Percentiles rank a stretch among this genome's conserved stretches.
Conservation (phyloP, 805 yeast species). For the Wickerhamiella hasegawae region DNA sequence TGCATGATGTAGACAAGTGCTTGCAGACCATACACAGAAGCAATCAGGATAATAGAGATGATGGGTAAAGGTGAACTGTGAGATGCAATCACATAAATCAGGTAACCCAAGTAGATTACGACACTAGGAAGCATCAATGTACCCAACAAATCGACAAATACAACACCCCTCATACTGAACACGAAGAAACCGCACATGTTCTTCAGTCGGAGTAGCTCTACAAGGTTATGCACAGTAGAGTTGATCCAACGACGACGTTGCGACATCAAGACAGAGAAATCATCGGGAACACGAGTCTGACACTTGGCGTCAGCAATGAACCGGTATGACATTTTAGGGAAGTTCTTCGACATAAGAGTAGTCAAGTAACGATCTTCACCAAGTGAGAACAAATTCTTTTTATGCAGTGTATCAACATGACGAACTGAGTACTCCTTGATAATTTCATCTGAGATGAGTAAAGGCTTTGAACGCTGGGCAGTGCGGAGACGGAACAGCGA, state of each 20-base stretch:
- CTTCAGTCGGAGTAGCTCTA: slow-evolving; percentile 37
- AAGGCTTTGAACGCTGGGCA: slow-evolving; percentile 35
- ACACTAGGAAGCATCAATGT: slow-evolving; percentile 46
- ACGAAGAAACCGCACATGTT: slow-evolving; percentile 49
- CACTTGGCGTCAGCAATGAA: slow-evolving; percentile 45
- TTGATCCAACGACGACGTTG: slow-evolving; percentile 79
- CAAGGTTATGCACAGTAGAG: slow-evolving; percentile 46
- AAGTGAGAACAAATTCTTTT: slow-evolving; percentile 40
- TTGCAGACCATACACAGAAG: slow-evolving; percentile 41
- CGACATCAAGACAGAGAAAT: slow-evolving; percentile 82
- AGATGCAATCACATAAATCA: slow-evolving; percentile 34
- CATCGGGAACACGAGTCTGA: slow-evolving; percentile 42
- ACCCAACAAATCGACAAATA: slow-evolving; percentile 40
- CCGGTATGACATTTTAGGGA: slow-evolving; percentile 37
- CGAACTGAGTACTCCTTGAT: slow-evolving; percentile 40
- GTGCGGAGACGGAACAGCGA: slow-evolving; percentile 34
- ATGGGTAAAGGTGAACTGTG: slow-evolving; percentile 34
- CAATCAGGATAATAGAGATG: slow-evolving; percentile 41
- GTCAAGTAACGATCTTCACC: slow-evolving; percentile 49
- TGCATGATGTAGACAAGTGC: slow-evolving; percentile 36
- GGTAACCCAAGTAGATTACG: slow-evolving; percentile 35
- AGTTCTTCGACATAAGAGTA: slow-evolving; percentile 40
- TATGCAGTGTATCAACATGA: slow-evolving; percentile 42
- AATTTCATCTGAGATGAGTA: slow-evolving; percentile 43
- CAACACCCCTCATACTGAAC: slow-evolving; percentile 44